Evolutionary conservation across 1,284 basidiomycete species (phyloP), one percentile per base, ranked within the genome.

Genomic region (Sparassis latifolia): DNA sequence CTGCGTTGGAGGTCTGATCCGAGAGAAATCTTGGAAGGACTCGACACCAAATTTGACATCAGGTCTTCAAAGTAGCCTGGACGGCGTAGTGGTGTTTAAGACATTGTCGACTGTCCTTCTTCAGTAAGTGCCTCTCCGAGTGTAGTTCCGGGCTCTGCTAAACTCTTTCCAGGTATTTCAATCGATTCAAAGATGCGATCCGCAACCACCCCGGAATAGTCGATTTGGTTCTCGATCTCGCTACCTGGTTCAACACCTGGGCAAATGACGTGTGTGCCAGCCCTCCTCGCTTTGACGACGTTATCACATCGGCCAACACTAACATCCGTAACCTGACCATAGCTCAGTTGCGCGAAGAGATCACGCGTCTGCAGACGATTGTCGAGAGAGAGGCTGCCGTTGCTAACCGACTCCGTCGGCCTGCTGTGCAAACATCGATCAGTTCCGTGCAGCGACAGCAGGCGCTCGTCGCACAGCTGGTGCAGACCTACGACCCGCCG

Each of bases 121-220:
- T 37, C 45, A 51, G 50, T 51, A 31, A 20, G 50, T 44, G 27
- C 20, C 40, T 44, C 37, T 32, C 43, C 44, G 30, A 56, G 42
- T 39, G 32, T 40, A 29, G 29, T 2, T 2, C 27, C 1, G 28
- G 9, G 20, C 40, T 10, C 27, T 42, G 40, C 9, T 27, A 27
- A 12, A 12, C 27, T 42, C 39, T 29, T 7, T 40, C 7, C 45
- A 86, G 84, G 55, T 81, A 75, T 47, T 59, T 85, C 20, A 73
- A 73, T 0, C 79, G 81, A 1, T 85, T 83, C 68, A 84, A 83
- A 60, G 74, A 78, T 31, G 75, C 74, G 0, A 62, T 75, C 1
- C 67, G 69, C 0, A 69, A 62, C n/a, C 70, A 82, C 49, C 77
- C 79, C 0, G 58, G 66, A n/a, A 57, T 85, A 1, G 60, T 59